These are phyloP conservation scores for Lactarius evosmus DNA, from an alignment of 768 basidiomycete species.

Conservation along the genomic window DNA sequence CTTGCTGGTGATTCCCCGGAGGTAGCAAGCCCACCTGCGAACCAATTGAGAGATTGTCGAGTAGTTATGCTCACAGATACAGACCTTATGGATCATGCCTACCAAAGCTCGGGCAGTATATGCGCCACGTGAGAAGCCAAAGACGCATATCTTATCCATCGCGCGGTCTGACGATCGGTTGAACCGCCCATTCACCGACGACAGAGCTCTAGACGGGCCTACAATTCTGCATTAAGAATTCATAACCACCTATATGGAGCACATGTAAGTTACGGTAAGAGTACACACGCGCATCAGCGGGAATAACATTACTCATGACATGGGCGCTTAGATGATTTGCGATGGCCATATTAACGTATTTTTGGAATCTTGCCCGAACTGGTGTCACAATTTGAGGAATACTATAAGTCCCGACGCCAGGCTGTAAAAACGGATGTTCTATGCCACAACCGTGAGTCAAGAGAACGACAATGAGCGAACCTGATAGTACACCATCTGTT, in stretches of 20 bases:
- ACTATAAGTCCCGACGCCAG: slow-evolving; percentile 71
- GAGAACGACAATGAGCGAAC: slow-evolving; percentile 33
- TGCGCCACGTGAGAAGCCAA: slow-evolving; percentile 81
- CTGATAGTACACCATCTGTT: slow-evolving; percentile 77
- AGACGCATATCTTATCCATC: slow-evolving; percentile 74
- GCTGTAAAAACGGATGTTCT: slow-evolving; percentile 36
- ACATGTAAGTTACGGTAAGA: not conserved
- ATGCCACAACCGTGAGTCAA: not conserved
- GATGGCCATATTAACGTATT: slow-evolving; percentile 56
- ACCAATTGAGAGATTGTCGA: not conserved
- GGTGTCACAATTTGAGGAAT: slow-evolving; percentile 62
- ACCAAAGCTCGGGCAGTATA: slow-evolving; percentile 67
- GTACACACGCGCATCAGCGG: not conserved
- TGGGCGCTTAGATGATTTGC: slow-evolving; percentile 62
- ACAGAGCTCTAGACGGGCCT: slow-evolving; percentile 20
- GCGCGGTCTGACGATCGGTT: slow-evolving; percentile 45
- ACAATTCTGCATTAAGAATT: slow-evolving; percentile 79
- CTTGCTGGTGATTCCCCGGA: slow-evolving; percentile 65
- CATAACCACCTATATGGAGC: slow-evolving; percentile 54
- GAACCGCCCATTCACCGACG: not conserved
- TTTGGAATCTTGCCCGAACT: slow-evolving; percentile 49
- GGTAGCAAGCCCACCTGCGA: slow-evolving; percentile 66
- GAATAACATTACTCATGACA: slow-evolving; percentile 53
- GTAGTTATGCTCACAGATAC: not conserved
- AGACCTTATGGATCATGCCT: slow-evolving; percentile 70